Evolutionary conservation across 164 flowering plant genomes (phyloP).

Genomic region (Protea cynaroides): DNA sequence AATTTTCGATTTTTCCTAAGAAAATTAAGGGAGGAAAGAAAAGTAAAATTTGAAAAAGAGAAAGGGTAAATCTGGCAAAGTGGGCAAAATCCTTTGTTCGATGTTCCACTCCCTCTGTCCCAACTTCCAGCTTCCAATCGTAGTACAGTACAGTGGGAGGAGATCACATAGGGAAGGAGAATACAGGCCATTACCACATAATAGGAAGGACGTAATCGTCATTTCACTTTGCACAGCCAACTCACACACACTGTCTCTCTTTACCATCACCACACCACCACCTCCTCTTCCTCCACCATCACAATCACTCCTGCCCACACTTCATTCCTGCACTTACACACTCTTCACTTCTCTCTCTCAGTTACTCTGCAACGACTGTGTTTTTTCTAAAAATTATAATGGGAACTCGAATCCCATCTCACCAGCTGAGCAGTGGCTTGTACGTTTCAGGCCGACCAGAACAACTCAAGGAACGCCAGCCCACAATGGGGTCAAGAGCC

Average conservation of each 20-base stretch:
- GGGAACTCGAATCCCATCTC: conserved; percentile 64
- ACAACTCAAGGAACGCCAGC: conserved; percentile 46
- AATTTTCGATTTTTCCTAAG: too few relatives aligned
- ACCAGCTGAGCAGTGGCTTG: conserved; percentile 65
- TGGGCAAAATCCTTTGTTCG: too few relatives aligned
- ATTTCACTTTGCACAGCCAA: conserved; percentile 9
- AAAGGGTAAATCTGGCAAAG: too few relatives aligned
- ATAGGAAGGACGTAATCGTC: background rate
- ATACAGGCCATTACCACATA: conserved; percentile 17
- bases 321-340: conserved; percentile 1
- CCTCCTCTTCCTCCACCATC: conserved; percentile 1
- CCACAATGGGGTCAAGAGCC: conserved; percentile 57
- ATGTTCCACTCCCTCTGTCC: too few relatives aligned
- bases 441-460: conserved; percentile 73
- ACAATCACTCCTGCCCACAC: conserved; percentile 1
- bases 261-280: conserved; percentile 1
- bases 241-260: background rate
- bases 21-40: too few relatives aligned
- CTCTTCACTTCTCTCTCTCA: conserved; percentile 1
- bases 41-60: too few relatives aligned
- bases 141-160: background rate
- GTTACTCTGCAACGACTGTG: background rate
- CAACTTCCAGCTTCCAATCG: too few relatives aligned
- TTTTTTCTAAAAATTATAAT: conserved; percentile 18
- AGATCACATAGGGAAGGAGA: too few relatives aligned